Percentiles rank a stretch among this genome's conserved stretches.
These are phyloP conservation scores for Aspergillus fischeri DNA, from an alignment of 2,329 filamentous ascomycete species.

Conservation along the genomic window DNA sequence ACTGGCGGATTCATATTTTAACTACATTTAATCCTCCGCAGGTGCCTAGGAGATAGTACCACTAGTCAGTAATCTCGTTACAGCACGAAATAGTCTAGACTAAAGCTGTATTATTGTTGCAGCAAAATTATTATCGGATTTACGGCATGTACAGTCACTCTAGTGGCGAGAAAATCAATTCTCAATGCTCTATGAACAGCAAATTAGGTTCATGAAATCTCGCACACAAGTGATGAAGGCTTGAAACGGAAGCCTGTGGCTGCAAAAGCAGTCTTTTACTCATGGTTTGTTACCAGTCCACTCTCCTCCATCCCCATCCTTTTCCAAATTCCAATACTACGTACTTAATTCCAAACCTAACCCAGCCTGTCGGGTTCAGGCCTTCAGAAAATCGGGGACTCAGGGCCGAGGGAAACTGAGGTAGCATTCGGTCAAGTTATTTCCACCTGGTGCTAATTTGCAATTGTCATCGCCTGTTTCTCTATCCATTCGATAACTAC, in stretches of 20 bases:
- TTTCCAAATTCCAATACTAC: background rate
- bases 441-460: background rate
- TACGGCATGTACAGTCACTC: background rate
- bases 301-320: background rate
- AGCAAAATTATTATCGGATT: background rate
- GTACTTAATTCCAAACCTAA: slow-evolving; percentile 29
- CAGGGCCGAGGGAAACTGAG: background rate
- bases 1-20: background rate
- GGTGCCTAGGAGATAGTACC: background rate
- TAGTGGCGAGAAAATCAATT: background rate
- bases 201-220: background rate
- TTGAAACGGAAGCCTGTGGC: background rate
- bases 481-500: background rate
- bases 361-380: slow-evolving; percentile 33
- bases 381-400: background rate
- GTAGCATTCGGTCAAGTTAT: background rate
- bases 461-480: background rate
- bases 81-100: background rate
- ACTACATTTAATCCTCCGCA: background rate
- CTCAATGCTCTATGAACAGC: background rate
- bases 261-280: background rate
- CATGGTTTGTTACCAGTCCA: background rate
- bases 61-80: background rate
- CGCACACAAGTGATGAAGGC: background rate
- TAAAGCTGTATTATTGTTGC: background rate